A percentile compares a stretch with the other conserved stretches of the same genome.
These are phyloP conservation scores for Cyclocybe aegerita DNA, from an alignment of 768 basidiomycete species.

Conservation along the genomic window DNA sequence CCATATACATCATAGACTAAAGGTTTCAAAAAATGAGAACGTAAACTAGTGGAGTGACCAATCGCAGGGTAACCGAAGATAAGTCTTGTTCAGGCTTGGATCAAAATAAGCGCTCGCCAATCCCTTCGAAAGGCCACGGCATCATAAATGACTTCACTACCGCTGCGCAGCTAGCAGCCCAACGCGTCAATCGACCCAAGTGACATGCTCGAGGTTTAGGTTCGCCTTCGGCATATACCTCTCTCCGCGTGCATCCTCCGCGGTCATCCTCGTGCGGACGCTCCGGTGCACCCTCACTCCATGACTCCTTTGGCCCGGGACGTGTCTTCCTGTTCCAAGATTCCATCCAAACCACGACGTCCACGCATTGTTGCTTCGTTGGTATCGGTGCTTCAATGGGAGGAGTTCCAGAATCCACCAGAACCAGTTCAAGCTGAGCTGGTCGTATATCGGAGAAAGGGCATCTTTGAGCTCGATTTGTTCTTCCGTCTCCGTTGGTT, in stretches of 20 bases:
- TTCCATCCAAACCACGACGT: slow-evolving; percentile 26
- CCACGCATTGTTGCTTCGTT: slow-evolving; percentile 25
- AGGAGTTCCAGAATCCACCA: slow-evolving; percentile 47
- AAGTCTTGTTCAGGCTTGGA: too few relatives aligned
- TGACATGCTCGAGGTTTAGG: slow-evolving; percentile 26
- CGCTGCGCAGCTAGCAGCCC: neutral
- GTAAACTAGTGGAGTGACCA: too few relatives aligned
- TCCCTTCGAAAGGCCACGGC: too few relatives aligned
- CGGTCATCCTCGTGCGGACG: slow-evolving; percentile 56
- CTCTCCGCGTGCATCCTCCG: slow-evolving; percentile 31
- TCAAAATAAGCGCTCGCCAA: too few relatives aligned
- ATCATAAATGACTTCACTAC: neutral
- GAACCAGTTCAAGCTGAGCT: slow-evolving; percentile 33
- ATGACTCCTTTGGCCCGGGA: slow-evolving; percentile 36
- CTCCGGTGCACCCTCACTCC: slow-evolving; percentile 47
- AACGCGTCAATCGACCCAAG: slow-evolving; percentile 35
- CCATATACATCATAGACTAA: too few relatives aligned
- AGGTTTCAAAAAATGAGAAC: too few relatives aligned
- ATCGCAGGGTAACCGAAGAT: too few relatives aligned
- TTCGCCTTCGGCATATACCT: slow-evolving; percentile 39
- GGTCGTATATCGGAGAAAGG: slow-evolving; percentile 45
- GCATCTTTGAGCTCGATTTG: slow-evolving; percentile 54
- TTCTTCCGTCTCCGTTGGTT: slow-evolving; percentile 37
- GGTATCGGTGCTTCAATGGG: slow-evolving; percentile 34
- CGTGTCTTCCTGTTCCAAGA: slow-evolving; percentile 35